Evolutionary conservation across 257 asterid species (phyloP).

Genomic region (Solanum neorickii): DNA sequence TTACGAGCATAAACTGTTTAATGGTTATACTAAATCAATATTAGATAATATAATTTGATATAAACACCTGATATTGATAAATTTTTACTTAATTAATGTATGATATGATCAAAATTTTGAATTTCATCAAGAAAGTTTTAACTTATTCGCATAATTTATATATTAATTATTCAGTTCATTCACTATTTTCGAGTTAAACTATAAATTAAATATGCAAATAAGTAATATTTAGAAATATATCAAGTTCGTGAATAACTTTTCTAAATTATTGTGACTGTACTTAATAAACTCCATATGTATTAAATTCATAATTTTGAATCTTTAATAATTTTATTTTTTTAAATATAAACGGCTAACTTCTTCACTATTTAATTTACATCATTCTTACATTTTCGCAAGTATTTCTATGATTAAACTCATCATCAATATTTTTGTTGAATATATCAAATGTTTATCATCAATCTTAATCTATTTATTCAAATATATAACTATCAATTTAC

Average conservation of each 20-base stretch:
- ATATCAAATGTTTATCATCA: neutral
- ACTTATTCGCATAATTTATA: neutral
- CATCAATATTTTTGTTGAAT: neutral
- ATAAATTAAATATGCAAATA: neutral
- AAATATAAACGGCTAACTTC: neutral
- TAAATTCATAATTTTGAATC: neutral
- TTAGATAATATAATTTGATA: neutral
- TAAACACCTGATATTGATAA: rapidly evolving
- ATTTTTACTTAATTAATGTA: neutral
- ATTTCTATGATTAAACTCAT: neutral
- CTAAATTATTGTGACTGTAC: neutral
- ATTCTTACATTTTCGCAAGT: neutral
- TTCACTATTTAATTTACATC: neutral
- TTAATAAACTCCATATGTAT: neutral
- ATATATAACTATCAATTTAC: neutral
- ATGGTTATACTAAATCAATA: neutral
- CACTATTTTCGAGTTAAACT: neutral
- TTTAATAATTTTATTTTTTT: neutral
- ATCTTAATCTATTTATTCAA: neutral
- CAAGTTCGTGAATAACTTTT: neutral
- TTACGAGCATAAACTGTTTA: neutral
- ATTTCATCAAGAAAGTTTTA: neutral
- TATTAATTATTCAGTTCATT: neutral
- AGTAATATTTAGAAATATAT: neutral
- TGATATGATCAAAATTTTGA: neutral